Percentiles rank a stretch among this genome's conserved stretches.
These are phyloP conservation scores for Lophiostoma macrostomum DNA, from an alignment of 495 filamentous ascomycete genomes.

Conservation along the genomic window DNA sequence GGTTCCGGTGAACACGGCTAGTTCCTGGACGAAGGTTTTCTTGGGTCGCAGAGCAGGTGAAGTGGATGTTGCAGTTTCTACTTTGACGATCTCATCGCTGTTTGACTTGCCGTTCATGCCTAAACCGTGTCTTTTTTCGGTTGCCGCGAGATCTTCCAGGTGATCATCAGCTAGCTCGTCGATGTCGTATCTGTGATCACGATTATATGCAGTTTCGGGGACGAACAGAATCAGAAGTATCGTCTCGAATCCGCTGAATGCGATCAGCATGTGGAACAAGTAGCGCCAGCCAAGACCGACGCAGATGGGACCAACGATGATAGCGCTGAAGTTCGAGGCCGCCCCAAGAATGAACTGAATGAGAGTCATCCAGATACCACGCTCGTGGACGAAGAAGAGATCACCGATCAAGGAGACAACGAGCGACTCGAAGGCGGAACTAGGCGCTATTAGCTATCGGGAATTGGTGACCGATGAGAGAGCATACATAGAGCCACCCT, in stretches of 20 bases:
- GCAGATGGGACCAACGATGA: conserved; percentile 31
- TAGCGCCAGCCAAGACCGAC: conserved; percentile 32
- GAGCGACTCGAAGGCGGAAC: conserved; percentile 31
- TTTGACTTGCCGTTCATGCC: neutral
- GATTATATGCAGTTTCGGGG: conserved; percentile 31
- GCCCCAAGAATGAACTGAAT: conserved; percentile 32
- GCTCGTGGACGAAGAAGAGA: conserved; percentile 35
- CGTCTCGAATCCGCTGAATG: conserved; percentile 20
- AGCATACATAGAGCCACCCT: conserved; percentile 25
- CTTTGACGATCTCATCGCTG: conserved; percentile 4
- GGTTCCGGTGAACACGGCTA: conserved; percentile 24
- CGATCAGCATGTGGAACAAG: conserved; percentile 34
- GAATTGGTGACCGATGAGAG: neutral
- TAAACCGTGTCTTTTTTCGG: conserved; percentile 17
- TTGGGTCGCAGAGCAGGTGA: conserved; percentile 15
- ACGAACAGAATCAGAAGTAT: conserved; percentile 28
- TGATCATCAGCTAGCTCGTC: conserved; percentile 28
- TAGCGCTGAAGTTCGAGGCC: conserved; percentile 27
- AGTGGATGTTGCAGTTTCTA: conserved; percentile 10
- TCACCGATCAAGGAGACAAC: conserved; percentile 30
- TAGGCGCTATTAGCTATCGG: neutral
- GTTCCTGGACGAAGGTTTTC: conserved; percentile 33
- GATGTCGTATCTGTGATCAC: conserved; percentile 30
- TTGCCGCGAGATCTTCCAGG: conserved; percentile 19
- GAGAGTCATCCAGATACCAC: conserved; percentile 27